These are phyloP conservation scores for Pseudogymnoascus sp. DNA, from an alignment of 2,329 filamentous ascomycete species.

Conservation along the genomic window DNA sequence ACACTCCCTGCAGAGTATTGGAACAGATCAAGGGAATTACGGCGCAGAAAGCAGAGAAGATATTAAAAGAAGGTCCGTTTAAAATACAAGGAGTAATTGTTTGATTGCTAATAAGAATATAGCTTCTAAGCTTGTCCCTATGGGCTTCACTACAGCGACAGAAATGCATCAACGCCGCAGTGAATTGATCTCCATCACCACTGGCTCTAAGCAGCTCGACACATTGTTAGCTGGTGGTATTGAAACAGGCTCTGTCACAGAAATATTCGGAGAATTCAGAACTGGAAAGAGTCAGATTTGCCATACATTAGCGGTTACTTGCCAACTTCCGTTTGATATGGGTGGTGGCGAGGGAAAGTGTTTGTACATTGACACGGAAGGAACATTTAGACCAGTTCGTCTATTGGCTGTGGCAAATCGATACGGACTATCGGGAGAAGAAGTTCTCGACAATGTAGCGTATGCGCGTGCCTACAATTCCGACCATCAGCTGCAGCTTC, in stretches of 20 bases:
- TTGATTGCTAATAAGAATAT: slow-evolving; percentile 14
- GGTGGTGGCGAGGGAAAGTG: slow-evolving; percentile 97
- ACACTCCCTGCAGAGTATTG: slow-evolving; percentile 71
- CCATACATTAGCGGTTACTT: slow-evolving; percentile 96
- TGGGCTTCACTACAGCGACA: slow-evolving; percentile 97
- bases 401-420: slow-evolving; percentile 86
- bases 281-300: slow-evolving; percentile 99
- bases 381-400: slow-evolving; percentile 89
- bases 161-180: slow-evolving; percentile 97
- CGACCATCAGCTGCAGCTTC: slow-evolving; percentile 88
- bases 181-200: slow-evolving; percentile 96
- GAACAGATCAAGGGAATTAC: slow-evolving; percentile 98
- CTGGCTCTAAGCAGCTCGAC: slow-evolving; percentile 93
- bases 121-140: slow-evolving; percentile 94
- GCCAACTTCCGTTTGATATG: slow-evolving; percentile 97
- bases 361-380: slow-evolving; percentile 96
- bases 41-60: slow-evolving; percentile 88
- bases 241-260: slow-evolving; percentile 95
- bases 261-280: slow-evolving; percentile 95
- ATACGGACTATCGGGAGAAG: slow-evolving; percentile 89
- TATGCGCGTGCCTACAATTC: slow-evolving; percentile 98
- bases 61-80: slow-evolving; percentile 70
- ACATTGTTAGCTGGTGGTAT: slow-evolving; percentile 89
- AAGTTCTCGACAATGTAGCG: slow-evolving; percentile 95
- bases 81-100: neutral